These are phyloP conservation scores for Suillus americanus DNA, from an alignment of 768 basidiomycete genomes.

Conservation along the genomic window DNA sequence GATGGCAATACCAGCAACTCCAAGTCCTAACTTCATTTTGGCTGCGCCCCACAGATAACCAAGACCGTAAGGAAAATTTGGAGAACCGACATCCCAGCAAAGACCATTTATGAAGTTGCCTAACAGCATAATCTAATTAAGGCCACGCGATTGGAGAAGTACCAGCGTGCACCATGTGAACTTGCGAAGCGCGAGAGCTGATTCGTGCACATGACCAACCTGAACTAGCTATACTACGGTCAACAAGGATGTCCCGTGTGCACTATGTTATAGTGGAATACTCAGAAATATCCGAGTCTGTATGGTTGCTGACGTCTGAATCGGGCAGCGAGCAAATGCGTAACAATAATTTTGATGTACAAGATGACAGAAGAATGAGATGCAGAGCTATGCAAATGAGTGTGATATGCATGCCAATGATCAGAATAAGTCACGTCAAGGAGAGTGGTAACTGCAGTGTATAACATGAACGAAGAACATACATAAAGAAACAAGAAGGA, in stretches of 20 bases:
- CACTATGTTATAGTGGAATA: not conserved
- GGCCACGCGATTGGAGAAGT: not conserved
- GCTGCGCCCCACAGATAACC: constrained; percentile 12
- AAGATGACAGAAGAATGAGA: not conserved
- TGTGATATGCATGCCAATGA: not conserved
- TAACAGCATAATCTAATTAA: constrained; percentile 8
- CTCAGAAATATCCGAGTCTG: not conserved
- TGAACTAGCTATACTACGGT: not conserved
- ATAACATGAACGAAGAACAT: not conserved
- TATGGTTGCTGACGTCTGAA: too few species aligned
- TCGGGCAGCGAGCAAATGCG: not conserved
- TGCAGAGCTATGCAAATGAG: not conserved
- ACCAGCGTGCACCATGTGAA: not conserved
- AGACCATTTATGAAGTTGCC: constrained; percentile 11
- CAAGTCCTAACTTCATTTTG: constrained; percentile 23
- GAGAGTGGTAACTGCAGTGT: not conserved
- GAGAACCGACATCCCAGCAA: constrained; percentile 9
- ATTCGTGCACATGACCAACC: not conserved
- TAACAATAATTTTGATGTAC: not conserved
- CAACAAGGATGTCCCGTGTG: not conserved
- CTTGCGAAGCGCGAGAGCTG: not conserved
- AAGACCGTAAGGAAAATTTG: constrained; percentile 1
- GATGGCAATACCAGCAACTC: constrained; percentile 19
- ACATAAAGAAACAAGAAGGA: not conserved
- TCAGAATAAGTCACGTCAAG: not conserved